These are phyloP conservation scores for Cladochytrium replicatum DNA, from an alignment of 192 early-diverging fungal species.

Conservation along the genomic window DNA sequence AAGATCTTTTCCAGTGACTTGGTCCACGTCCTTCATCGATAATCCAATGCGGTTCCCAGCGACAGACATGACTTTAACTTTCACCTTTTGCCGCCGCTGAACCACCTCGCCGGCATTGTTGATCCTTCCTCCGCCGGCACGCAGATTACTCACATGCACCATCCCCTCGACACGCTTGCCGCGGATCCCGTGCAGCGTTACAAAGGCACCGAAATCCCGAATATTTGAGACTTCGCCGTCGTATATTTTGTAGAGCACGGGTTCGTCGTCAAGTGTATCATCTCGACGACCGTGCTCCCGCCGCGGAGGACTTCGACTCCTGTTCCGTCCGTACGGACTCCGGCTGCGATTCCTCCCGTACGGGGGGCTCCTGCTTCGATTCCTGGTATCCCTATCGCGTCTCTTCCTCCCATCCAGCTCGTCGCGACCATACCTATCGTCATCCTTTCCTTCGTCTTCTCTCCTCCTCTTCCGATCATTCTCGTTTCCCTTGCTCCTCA, in stretches of 20 bases:
- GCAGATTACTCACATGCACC: conserved; percentile 75
- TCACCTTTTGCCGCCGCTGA: conserved; percentile 66
- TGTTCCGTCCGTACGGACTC: conserved; percentile 10
- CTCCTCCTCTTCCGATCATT: conserved; percentile 27
- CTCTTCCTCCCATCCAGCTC: background rate
- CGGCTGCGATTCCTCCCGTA: background rate
- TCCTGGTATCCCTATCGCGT: conserved; percentile 16
- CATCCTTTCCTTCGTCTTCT: conserved; percentile 10
- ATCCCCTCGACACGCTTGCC: conserved; percentile 69
- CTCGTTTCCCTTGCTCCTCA: conserved; percentile 45
- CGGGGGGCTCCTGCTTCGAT: conserved; percentile 13
- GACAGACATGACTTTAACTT: conserved; percentile 92
- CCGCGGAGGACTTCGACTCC: conserved; percentile 18
- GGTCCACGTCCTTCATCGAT: conserved; percentile 96
- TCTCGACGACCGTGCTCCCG: conserved; percentile 10
- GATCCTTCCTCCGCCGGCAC: conserved; percentile 50
- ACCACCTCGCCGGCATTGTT: conserved; percentile 82
- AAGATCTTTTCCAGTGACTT: conserved; percentile 80
- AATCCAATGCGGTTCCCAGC: conserved; percentile 71
- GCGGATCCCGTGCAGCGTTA: conserved; percentile 67
- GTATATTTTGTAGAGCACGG: conserved; percentile 90
- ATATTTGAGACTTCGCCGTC: conserved; percentile 68
- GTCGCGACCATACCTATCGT: background rate
- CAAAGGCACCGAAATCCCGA: conserved; percentile 92
- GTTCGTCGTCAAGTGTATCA: conserved; percentile 56